Percentiles rank a stretch among this genome's conserved stretches.
phyloP scores from a whole-genome alignment of 495 filamentous ascomycete genomes.

The Hyaloscypha hepaticicola region DNA sequence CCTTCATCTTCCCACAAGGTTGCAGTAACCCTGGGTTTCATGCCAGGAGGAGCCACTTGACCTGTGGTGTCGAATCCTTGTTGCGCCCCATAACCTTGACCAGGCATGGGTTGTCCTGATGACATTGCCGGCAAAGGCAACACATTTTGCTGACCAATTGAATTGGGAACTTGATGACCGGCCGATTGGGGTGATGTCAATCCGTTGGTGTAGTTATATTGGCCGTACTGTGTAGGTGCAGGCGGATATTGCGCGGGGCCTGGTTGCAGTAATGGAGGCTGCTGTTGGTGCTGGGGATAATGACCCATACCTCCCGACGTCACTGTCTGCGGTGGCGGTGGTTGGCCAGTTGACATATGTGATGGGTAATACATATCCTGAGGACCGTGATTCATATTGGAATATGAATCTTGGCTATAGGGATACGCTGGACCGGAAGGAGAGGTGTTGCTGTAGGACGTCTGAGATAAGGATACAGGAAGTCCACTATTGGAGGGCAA shows the following conservation, averaged over 20 bases:
- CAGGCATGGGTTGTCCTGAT: conserved; percentile 50
- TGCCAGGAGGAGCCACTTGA: conserved; percentile 91
- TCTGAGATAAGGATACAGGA: conserved; percentile 45
- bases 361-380: conserved; percentile 82
- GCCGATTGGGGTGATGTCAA: conserved; percentile 72
- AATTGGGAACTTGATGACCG: conserved; percentile 66
- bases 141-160: conserved; percentile 58
- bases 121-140: conserved; percentile 64
- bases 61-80: conserved; percentile 82
- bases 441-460: conserved; percentile 48
- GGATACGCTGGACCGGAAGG: conserved; percentile 50
- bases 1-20: conserved; percentile 99
- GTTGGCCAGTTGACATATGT: conserved; percentile 79
- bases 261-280: conserved; percentile 81
- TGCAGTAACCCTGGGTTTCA: conserved; percentile 96
- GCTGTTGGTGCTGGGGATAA: conserved; percentile 70
- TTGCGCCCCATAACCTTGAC: conserved; percentile 49
- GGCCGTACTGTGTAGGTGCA: conserved; percentile 59
- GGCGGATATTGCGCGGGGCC: conserved; percentile 67
- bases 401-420: conserved; percentile 48
- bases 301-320: conserved; percentile 71
- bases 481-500: conserved; percentile 42
- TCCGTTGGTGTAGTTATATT: conserved; percentile 73
- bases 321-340: conserved; percentile 76
- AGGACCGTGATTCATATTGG: conserved; percentile 82